Conservation (phyloP, 2,329 filamentous ascomycete genomes). For the Fusarium heterosporum region DNA sequence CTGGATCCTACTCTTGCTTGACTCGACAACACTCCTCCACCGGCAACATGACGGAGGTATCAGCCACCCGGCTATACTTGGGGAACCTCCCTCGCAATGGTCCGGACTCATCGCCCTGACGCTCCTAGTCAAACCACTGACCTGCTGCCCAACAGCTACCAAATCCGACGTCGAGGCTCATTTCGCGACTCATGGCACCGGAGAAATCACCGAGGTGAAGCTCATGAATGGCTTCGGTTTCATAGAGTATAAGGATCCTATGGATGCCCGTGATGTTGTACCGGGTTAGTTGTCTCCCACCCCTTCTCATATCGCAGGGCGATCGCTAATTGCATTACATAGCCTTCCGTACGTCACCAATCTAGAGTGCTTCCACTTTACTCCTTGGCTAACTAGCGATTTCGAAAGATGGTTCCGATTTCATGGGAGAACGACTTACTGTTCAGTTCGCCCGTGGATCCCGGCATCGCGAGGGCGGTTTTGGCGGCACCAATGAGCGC, state of each 20-base stretch:
- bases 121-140: slow-evolving; percentile 57
- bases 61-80: slow-evolving; percentile 93
- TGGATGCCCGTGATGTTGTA: slow-evolving; percentile 98
- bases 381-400: slow-evolving; percentile 43
- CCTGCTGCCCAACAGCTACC: slow-evolving; percentile 75
- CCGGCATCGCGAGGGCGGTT: slow-evolving; percentile 64
- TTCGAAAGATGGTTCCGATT: slow-evolving; percentile 87
- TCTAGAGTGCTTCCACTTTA: slow-evolving; percentile 22
- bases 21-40: slow-evolving; percentile 27
- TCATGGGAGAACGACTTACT: slow-evolving; percentile 97
- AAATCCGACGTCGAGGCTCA: slow-evolving; percentile 97
- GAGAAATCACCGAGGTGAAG: slow-evolving; percentile 99
- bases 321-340: slow-evolving; percentile 42
- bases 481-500: slow-evolving; percentile 66
- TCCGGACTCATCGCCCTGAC: slow-evolving; percentile 59
- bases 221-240: slow-evolving; percentile 99
- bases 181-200: slow-evolving; percentile 94
- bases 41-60: slow-evolving; percentile 84
- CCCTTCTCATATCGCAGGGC: slow-evolving; percentile 31
- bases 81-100: slow-evolving; percentile 97
- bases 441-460: slow-evolving; percentile 97
- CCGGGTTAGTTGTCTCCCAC: slow-evolving; percentile 75
- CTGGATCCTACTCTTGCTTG: slow-evolving; percentile 35
- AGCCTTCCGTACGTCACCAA: slow-evolving; percentile 71
- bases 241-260: slow-evolving; percentile 98